Base-by-base conservation (phyloP, 441 rosid species). In the Corymbia citriodora region DNA sequence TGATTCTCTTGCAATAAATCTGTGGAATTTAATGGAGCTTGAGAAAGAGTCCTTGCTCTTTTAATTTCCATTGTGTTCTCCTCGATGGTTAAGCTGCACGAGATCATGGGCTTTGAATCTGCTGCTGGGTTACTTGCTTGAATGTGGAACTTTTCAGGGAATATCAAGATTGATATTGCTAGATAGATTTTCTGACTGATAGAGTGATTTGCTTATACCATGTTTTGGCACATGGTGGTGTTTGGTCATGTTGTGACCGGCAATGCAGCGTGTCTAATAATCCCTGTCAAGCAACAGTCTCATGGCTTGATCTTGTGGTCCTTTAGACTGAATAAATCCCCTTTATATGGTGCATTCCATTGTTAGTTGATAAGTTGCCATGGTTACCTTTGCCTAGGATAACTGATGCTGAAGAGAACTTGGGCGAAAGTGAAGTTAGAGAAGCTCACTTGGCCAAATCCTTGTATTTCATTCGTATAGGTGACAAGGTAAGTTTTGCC, bases 401-500 rank as follows among this genome's bases (percentile, higher is more conserved):
- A 93, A 96, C 99, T 49, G 99, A 98, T 92, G 99, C 99, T 91
- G 99, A 97, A 94, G 99, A 98, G 89, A 97, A 98, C 91, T 94
- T 98, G 91, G 99, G 99, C 36, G 99, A 98, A 94, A 98, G 99
- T 94, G 99, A 98, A 96, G 99, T 98, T 86, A 95, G 99, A 88
- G 99, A 97, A 96, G 98, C 99, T 88, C 99, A 98, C 94, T 94
- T 98, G 90, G 99, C 99, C n/a, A 98, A 97, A 92, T 96, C 99
- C 90, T 92, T 98, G 92, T 96, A 94, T 95, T 98, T 92, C 94
- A 95, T 98, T 92, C 95, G 94, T 93, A 96, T 96, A 53, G 99
- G 99, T 89, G 99, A 97, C 91, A 97, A 96, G 99, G 99, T 98
- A 90, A n/a, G 87, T 70, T 65, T 74, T 70, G 49, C 61, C 55